These are phyloP conservation scores for Xylaria curta DNA, from an alignment of 495 filamentous ascomycete genomes.

Conservation along the genomic window DNA sequence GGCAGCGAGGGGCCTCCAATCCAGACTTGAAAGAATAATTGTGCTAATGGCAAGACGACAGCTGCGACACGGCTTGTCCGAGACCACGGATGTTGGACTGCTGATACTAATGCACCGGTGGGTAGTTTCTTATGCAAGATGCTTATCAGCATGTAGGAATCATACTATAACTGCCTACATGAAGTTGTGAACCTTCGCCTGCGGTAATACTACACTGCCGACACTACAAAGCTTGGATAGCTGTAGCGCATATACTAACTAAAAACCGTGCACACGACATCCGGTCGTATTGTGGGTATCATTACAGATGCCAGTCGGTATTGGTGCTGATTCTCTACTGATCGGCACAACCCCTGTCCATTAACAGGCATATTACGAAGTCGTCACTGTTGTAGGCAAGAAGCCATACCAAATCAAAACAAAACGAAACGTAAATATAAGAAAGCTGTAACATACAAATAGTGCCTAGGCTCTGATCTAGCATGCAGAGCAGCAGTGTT, in stretches of 20 bases:
- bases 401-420: background rate
- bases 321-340: background rate
- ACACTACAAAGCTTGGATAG: background rate
- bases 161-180: background rate
- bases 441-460: background rate
- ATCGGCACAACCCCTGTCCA: background rate
- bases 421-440: background rate
- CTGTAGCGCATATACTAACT: background rate
- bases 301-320: background rate
- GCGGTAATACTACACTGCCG: background rate
- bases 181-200: background rate
- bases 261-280: background rate
- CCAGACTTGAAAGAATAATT: background rate
- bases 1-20: background rate
- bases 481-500: background rate
- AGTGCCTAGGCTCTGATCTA: background rate
- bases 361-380: background rate
- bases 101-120: background rate
- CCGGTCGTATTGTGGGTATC: constrained; percentile 9
- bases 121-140: background rate
- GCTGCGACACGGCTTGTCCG: background rate
- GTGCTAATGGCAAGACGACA: background rate
- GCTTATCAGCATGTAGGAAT: constrained; percentile 2
- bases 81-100: background rate
- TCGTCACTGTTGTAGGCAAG: background rate